Percentiles rank a stretch among this genome's conserved stretches.
Evolutionary conservation across 192 early-diverging fungal species (phyloP).

Genomic region (Spizellomyces punctatus): DNA sequence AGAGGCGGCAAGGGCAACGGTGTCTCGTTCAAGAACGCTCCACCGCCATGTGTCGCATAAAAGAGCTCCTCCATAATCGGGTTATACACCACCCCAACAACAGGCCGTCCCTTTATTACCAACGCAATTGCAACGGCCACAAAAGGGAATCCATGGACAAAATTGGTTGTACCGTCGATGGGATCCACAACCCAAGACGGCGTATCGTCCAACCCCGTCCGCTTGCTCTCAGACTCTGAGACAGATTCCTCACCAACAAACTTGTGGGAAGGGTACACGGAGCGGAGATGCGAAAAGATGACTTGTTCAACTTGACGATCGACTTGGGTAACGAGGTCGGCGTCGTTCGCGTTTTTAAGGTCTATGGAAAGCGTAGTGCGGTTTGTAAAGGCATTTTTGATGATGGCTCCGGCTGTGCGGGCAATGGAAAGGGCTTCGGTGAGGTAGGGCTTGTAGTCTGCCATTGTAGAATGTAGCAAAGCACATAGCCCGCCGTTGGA

Average conservation of each 20-base stretch:
- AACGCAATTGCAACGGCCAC: slow-evolving; percentile 86
- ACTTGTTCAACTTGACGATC: slow-evolving; percentile 80
- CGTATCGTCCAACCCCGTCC: slow-evolving; percentile 49
- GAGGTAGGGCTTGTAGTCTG: slow-evolving; percentile 6
- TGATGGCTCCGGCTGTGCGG: slow-evolving; percentile 59
- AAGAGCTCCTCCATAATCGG: slow-evolving; percentile 86
- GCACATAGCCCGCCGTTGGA: too few species aligned
- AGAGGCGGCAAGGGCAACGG: slow-evolving; percentile 62
- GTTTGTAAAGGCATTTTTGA: slow-evolving; percentile 55
- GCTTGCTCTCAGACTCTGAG: slow-evolving; percentile 51
- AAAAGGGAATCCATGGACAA: slow-evolving; percentile 73
- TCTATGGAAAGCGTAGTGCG: slow-evolving; percentile 40
- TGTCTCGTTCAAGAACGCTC: slow-evolving; percentile 65
- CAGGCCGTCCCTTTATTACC: slow-evolving; percentile 67
- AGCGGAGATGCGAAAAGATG: slow-evolving; percentile 62
- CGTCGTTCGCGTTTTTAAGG: slow-evolving; percentile 57
- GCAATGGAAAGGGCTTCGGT: slow-evolving; percentile 40
- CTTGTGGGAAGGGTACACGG: slow-evolving; percentile 66
- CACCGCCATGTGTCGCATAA: slow-evolving; percentile 56
- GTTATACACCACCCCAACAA: slow-evolving; percentile 90
- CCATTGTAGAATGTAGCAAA: not conserved
- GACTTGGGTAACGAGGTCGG: slow-evolving; percentile 84
- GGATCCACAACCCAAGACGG: slow-evolving; percentile 95
- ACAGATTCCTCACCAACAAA: slow-evolving; percentile 92
- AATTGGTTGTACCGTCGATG: slow-evolving; percentile 59